Evolutionary conservation across 208 protist genomes (phyloP).

Genomic region (Herpetomonas muscarum): DNA sequence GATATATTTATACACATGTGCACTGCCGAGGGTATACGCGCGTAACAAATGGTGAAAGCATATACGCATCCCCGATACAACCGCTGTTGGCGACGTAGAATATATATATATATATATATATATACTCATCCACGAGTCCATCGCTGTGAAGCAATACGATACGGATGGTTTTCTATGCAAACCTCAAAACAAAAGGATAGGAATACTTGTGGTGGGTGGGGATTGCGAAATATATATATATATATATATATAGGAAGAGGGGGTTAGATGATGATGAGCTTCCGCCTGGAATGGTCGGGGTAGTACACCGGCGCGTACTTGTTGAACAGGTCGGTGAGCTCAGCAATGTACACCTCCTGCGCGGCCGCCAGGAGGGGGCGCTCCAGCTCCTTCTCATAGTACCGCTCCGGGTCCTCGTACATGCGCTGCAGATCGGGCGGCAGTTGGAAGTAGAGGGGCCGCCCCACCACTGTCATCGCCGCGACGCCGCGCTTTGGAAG

Average conservation of each 20-base stretch:
- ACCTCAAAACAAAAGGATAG: too few relatives aligned
- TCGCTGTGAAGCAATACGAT: too few relatives aligned
- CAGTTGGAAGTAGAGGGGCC: conserved; percentile 36
- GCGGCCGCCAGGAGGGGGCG: conserved; percentile 21
- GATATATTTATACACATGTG: too few relatives aligned
- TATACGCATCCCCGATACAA: too few relatives aligned
- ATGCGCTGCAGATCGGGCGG: conserved; percentile 24
- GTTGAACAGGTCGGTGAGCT: conserved; percentile 37
- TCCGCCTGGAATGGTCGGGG: conserved; percentile 19
- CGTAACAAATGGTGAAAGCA: too few relatives aligned
- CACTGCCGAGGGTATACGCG: too few relatives aligned
- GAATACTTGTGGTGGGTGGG: too few relatives aligned
- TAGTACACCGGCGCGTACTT: conserved; percentile 34
- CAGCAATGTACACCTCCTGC: conserved; percentile 29
- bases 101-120: too few relatives aligned
- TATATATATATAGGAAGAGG: background rate
- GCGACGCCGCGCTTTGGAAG: conserved; percentile 27
- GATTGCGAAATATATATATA: conserved; percentile 5
- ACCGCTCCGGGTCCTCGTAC: conserved; percentile 20
- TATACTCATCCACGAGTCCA: too few relatives aligned
- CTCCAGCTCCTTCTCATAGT: conserved; percentile 28
- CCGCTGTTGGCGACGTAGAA: too few relatives aligned
- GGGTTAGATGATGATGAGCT: conserved; percentile 20
- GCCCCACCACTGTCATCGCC: conserved; percentile 44
- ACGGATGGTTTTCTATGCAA: too few relatives aligned